phyloP scores from a whole-genome alignment of 139 green algal genomes.

The Chlorella ohadii region DNA sequence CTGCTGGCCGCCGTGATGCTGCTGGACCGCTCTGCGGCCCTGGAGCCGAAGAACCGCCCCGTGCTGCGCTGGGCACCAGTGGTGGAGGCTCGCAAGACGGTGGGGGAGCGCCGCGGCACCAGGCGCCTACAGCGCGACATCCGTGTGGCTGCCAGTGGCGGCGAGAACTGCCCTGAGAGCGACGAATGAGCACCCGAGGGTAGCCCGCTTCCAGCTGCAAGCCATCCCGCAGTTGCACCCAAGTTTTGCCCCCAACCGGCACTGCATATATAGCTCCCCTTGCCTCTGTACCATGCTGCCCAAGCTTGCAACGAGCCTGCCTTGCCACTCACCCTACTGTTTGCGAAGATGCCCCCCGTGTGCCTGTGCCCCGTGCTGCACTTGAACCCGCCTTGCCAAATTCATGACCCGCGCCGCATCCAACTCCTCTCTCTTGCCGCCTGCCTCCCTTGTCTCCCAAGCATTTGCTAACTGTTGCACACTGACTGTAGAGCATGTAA shows the following conservation, averaged over 20 bases:
- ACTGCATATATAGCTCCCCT: too few species aligned
- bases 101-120: constrained; percentile 7
- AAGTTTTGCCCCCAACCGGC: background rate
- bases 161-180: background rate
- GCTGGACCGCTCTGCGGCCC: constrained; percentile 61
- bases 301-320: background rate
- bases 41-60: constrained; percentile 50
- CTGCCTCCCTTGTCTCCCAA: too few species aligned
- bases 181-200: background rate
- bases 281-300: too few species aligned
- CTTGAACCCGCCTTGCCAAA: background rate
- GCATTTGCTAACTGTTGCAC: too few species aligned
- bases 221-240: background rate
- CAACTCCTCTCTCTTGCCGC: too few species aligned
- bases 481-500: too few species aligned
- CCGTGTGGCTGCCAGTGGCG: background rate
- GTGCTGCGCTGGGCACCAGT: constrained; percentile 65
- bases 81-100: constrained; percentile 27
- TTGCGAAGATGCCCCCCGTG: background rate
- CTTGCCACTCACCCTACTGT: background rate
- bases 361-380: background rate
- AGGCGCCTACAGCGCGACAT: background rate
- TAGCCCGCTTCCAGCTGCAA: background rate
- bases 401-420: too few species aligned
- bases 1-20: constrained; percentile 68